These are phyloP conservation scores for Tetradesmus lagerheimii DNA, from an alignment of 139 green algal genomes.

Conservation along the genomic window DNA sequence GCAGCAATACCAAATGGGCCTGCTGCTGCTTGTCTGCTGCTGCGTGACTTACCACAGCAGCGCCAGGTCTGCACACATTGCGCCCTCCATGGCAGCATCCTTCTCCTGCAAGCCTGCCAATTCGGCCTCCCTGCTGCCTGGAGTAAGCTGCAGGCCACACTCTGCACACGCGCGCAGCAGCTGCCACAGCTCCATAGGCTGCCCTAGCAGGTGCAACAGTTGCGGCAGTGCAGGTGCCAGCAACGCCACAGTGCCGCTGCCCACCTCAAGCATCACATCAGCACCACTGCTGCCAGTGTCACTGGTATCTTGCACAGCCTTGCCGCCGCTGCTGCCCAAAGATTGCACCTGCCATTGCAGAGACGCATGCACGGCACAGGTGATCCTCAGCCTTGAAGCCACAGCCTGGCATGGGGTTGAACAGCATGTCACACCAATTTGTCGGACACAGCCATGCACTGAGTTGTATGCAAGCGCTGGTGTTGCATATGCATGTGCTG, in stretches of 20 bases:
- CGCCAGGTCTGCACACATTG: constrained; percentile 74
- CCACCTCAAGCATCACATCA: constrained; percentile 37
- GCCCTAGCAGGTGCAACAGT: constrained; percentile 50
- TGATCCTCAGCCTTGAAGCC: no score
- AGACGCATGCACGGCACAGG: background rate
- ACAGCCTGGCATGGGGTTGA: background rate
- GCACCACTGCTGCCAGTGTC: constrained; percentile 22
- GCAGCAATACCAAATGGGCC: no score
- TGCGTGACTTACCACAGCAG: constrained; percentile 61
- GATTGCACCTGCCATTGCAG: background rate
- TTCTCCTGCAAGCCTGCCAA: constrained; percentile 58
- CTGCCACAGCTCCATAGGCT: constrained; percentile 41
- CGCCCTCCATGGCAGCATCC: constrained; percentile 56
- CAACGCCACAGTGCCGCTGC: constrained; percentile 20
- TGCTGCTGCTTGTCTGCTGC: no score
- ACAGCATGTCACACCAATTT: background rate
- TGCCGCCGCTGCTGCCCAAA: background rate
- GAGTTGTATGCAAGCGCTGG: no score
- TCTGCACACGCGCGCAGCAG: constrained; percentile 59
- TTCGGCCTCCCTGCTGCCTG: constrained; percentile 58
- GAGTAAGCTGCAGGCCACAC: constrained; percentile 70
- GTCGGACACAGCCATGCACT: background rate
- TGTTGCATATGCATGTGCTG: no score
- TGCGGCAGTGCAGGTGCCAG: constrained; percentile 11
- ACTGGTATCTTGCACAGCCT: background rate